Base-by-base conservation (phyloP, 495 filamentous ascomycete species). In the Astrothelium subdiscretum region DNA sequence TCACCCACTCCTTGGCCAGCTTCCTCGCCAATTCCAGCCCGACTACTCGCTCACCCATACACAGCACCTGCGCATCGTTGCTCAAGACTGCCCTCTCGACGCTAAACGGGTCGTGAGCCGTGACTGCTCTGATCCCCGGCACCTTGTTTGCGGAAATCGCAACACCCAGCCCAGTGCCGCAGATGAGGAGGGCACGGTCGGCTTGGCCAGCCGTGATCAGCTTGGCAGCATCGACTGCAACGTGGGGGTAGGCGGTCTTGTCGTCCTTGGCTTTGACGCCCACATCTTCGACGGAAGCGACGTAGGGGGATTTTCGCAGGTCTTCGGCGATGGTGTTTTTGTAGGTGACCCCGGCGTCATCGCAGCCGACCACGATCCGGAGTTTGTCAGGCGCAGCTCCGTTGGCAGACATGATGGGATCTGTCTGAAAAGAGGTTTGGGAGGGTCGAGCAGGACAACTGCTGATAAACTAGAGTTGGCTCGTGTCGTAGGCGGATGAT, bases 61-160 rank as follows among this genome's bases (percentile, higher is more conserved):
- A 95, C 31, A 95, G 81, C 40, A 95, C 89, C 74, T 95, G 90
- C 27, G 88, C 88, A 74, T 95, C 85, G 74, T 92, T 92, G 77
- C 87, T 90, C 68, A 91, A 75, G 18, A 92, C 83, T 15, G 87
- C 85, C 54, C 89, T 78, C 80, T 95, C 89, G 44, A 95, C 89
- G 54, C 81, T 85, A 77, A 90, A 94, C 59, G 83, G 84, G 74
- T 95, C 90, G 75, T 95, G 89, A 8, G 90, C 90, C 32, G 89
- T 95, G 35, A 95, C 90, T 22, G 90, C 90, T 44, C 90, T 80
- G 65, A 95, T 85, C 20, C 89, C 89, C 60, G 85, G 87, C 61
- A 92, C 87, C 73, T 92, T 92, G 78, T 95, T 95, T 70, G 90
- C 90, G 26, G 81, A 75, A 72, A 95, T 95, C 64, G 90, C 89